Evolutionary conservation across 2,329 filamentous ascomycete species (phyloP).

Genomic region (Tothia fuscella): DNA sequence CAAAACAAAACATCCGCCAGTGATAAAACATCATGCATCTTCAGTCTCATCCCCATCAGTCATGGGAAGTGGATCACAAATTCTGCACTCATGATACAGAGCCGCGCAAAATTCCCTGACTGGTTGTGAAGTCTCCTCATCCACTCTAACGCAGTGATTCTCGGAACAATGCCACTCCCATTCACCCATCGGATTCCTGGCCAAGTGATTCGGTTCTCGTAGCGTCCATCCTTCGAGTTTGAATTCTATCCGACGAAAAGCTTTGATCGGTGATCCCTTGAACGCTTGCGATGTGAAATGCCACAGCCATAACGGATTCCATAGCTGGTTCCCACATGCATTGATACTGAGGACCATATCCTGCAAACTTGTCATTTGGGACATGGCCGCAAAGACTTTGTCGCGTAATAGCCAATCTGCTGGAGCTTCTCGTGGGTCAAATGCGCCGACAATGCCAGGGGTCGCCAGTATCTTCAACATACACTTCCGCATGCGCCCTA

Average conservation of each 20-base stretch:
- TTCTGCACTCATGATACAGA: constrained; percentile 2
- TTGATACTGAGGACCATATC: constrained; percentile 5
- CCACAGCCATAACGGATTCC: constrained; percentile 12
- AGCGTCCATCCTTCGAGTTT: constrained; percentile 6
- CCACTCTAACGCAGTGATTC: constrained; percentile 4
- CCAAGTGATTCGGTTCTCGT: constrained; percentile 7
- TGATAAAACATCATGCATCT: too few species aligned
- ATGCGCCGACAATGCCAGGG: constrained; percentile 7
- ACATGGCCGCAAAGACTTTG: constrained; percentile 4
- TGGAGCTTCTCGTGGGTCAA: constrained; percentile 6
- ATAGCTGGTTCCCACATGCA: constrained; percentile 11
- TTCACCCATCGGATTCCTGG: background rate
- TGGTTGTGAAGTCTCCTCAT: background rate
- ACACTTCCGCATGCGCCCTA: background rate
- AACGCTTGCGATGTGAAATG: constrained; percentile 8
- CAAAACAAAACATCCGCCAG: too few species aligned
- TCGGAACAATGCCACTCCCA: constrained; percentile 10
- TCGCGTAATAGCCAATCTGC: constrained; percentile 8
- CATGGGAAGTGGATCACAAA: constrained; percentile 5
- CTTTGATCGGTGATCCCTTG: constrained; percentile 3
- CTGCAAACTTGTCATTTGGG: constrained; percentile 3
- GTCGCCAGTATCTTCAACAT: constrained; percentile 6
- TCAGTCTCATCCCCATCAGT: background rate
- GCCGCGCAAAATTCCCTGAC: background rate
- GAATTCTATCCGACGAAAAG: constrained; percentile 9